These are phyloP conservation scores for Cyanidioschyzon merolae DNA, from an alignment of 23 red algal species.

Conservation along the genomic window DNA sequence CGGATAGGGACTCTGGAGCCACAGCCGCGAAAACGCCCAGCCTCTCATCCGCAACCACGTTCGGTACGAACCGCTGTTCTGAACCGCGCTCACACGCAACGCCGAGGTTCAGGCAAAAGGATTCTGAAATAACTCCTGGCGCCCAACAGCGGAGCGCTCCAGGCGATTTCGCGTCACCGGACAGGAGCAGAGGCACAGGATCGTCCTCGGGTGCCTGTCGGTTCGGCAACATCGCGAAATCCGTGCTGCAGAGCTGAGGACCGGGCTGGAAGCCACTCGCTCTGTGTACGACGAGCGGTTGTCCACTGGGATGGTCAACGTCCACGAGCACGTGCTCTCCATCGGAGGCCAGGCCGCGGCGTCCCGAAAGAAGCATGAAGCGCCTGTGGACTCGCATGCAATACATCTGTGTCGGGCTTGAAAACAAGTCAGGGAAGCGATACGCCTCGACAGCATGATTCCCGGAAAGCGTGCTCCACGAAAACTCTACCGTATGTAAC, in stretches of 20 bases:
- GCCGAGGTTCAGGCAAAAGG: not conserved
- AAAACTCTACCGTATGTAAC: not conserved
- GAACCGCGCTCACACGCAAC: not conserved
- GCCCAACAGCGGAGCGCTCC: not conserved
- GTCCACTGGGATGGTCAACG: not conserved
- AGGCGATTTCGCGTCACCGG: not conserved
- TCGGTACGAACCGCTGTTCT: not conserved
- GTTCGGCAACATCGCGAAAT: not conserved
- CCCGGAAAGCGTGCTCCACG: not conserved
- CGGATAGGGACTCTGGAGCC: not conserved
- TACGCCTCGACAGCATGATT: not conserved
- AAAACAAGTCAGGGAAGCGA: not conserved
- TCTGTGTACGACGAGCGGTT: not conserved
- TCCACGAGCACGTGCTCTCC: not conserved
- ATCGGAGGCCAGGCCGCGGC: not conserved
- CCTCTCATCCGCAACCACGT: not conserved
- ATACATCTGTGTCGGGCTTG: not conserved
- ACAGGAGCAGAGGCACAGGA: not conserved
- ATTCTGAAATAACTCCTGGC: not conserved
- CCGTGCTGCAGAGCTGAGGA: not conserved
- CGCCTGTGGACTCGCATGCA: not conserved
- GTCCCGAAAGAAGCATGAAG: not conserved
- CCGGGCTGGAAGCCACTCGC: not conserved
- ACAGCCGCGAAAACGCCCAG: not conserved
- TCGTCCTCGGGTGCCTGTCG: not conserved